These are phyloP conservation scores for Eucalyptus leucophloia DNA, from an alignment of 345 rosid species.

Conservation along the genomic window DNA sequence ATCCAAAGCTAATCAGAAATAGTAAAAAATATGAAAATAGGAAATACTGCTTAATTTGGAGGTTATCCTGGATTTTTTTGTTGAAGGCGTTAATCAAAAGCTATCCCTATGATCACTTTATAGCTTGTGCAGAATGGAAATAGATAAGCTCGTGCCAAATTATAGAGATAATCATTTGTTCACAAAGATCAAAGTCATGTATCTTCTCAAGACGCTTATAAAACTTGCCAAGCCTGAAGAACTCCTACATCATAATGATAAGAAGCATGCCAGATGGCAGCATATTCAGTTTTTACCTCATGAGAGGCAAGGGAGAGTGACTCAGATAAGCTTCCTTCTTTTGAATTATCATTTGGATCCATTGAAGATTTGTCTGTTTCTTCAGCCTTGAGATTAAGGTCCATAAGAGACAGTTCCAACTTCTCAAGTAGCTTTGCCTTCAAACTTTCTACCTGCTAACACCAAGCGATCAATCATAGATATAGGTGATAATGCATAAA, in stretches of 20 bases:
- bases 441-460: slow-evolving; percentile 68
- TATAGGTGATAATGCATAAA: background rate
- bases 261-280: background rate
- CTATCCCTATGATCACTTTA: background rate
- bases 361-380: slow-evolving; percentile 19
- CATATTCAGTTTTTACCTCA: slow-evolving; percentile 35
- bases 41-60: background rate
- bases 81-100: background rate
- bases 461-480: background rate
- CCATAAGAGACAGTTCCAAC: slow-evolving; percentile 77
- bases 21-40: background rate
- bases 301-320: slow-evolving; percentile 21
- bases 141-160: background rate
- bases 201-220: background rate
- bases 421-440: slow-evolving; percentile 80
- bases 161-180: background rate
- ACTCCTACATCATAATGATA: background rate
- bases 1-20: background rate
- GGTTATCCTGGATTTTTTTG: background rate
- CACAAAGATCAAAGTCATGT: background rate
- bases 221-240: background rate
- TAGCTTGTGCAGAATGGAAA: background rate
- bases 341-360: slow-evolving; percentile 27
- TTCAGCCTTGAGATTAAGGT: slow-evolving; percentile 47
- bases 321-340: slow-evolving; percentile 19